Conservation (phyloP, 2,329 filamentous ascomycete species). For the Penicillium polonicum region DNA sequence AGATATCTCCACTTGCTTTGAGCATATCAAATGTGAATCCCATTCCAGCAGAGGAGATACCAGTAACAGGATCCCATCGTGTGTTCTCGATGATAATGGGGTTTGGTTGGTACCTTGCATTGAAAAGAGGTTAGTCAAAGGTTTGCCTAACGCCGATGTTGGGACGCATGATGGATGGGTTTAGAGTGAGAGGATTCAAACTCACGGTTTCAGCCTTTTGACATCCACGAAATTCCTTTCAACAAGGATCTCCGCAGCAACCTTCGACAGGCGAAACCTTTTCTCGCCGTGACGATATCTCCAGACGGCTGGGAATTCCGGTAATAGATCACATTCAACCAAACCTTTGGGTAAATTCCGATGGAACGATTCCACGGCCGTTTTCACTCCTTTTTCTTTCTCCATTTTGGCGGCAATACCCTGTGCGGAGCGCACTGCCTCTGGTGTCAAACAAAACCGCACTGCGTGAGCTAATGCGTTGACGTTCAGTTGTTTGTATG, state of each 20-base stretch:
- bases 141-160: background rate
- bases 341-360: slow-evolving; percentile 25
- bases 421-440: slow-evolving; percentile 36
- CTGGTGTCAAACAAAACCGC: slow-evolving; percentile 39
- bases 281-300: slow-evolving; percentile 16
- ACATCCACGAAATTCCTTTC: slow-evolving; percentile 19
- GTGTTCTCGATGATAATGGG: slow-evolving; percentile 29
- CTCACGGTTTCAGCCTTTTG: slow-evolving; percentile 5
- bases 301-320: slow-evolving; percentile 31
- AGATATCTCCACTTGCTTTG: slow-evolving; percentile 19
- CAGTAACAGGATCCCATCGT: slow-evolving; percentile 32
- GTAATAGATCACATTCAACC: slow-evolving; percentile 24
- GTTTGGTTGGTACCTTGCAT: background rate
- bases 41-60: slow-evolving; percentile 21
- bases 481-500: slow-evolving; percentile 45
- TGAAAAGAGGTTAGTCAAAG: background rate
- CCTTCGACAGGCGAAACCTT: slow-evolving; percentile 18
- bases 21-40: slow-evolving; percentile 24
- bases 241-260: slow-evolving; percentile 20
- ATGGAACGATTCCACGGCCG: slow-evolving; percentile 48
- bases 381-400: slow-evolving; percentile 40
- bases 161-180: too few relatives aligned
- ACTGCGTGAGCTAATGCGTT: slow-evolving; percentile 49
- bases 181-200: background rate
- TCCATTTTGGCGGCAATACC: slow-evolving; percentile 40